Conservation (phyloP, 208 protist genomes). For the Crithidia sp. region DNA sequence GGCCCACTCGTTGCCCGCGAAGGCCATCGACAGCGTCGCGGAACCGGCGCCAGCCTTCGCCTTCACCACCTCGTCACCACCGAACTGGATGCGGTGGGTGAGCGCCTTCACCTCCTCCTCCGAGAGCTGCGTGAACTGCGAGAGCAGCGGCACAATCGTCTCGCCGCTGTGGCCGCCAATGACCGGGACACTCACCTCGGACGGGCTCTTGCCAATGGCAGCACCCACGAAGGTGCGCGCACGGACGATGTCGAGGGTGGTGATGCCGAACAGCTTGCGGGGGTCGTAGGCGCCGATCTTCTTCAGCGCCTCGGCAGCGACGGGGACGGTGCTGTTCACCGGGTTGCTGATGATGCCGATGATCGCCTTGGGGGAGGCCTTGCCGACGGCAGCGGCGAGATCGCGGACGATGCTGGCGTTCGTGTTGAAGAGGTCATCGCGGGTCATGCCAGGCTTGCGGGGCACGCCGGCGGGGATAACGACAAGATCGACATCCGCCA, state of each 20-base stretch:
- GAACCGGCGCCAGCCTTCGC: constrained; percentile 91
- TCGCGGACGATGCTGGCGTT: constrained; percentile 93
- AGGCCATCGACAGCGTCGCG: constrained; percentile 70
- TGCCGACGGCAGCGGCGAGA: constrained; percentile 81
- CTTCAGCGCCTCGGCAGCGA: constrained; percentile 92
- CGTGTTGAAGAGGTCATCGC: constrained; percentile 97
- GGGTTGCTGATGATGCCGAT: constrained; percentile 95
- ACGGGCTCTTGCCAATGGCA: constrained; percentile 55
- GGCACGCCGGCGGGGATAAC: constrained; percentile 95
- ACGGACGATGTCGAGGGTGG: constrained; percentile 89
- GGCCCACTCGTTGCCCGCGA: constrained; percentile 89
- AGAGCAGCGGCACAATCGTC: constrained; percentile 95
- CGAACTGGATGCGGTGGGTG: constrained; percentile 86
- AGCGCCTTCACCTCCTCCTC: constrained; percentile 78
- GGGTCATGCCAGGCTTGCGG: constrained; percentile 96
- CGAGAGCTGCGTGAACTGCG: constrained; percentile 63
- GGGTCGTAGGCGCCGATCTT: constrained; percentile 88
- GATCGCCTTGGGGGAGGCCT: constrained; percentile 87
- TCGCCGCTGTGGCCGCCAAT: constrained; percentile 95
- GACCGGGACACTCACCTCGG: constrained; percentile 82
- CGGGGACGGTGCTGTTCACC: constrained; percentile 96
- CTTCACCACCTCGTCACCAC: constrained; percentile 89
- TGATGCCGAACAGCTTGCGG: constrained; percentile 90
- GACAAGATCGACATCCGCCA: constrained; percentile 87
- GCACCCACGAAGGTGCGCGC: constrained; percentile 83